These are phyloP conservation scores for Jasminum sambac DNA, from an alignment of 257 asterid species.

Conservation along the genomic window DNA sequence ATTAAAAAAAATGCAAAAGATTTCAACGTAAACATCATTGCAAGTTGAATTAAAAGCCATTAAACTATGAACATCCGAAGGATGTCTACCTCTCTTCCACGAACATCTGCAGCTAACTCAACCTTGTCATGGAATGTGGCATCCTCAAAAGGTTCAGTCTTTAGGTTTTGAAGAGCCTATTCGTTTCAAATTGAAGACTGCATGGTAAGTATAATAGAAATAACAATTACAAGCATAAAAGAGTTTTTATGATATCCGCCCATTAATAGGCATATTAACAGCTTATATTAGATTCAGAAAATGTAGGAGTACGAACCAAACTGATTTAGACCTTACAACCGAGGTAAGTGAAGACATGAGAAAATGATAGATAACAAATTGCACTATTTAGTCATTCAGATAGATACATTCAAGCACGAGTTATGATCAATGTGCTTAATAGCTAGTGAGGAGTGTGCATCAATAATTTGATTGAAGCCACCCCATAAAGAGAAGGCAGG, in stretches of 20 bases:
- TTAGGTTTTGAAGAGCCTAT: constrained; percentile 41
- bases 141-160: constrained; percentile 37
- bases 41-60: constrained; percentile 13
- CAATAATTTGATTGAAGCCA: background rate
- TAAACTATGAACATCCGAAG: constrained; percentile 3
- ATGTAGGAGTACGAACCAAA: background rate
- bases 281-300: background rate
- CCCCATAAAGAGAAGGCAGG: background rate
- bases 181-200: constrained; percentile 16
- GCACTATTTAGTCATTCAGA: background rate
- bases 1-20: background rate
- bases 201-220: constrained; percentile 17
- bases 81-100: constrained; percentile 31
- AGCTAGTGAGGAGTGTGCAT: background rate
- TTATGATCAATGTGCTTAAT: background rate
- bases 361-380: background rate
- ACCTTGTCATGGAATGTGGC: constrained; percentile 21
- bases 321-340: background rate
- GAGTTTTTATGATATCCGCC: constrained; percentile 4
- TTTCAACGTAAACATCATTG: constrained; percentile 6
- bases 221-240: constrained; percentile 6
- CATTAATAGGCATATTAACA: constrained; percentile 10
- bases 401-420: background rate
- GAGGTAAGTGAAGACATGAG: background rate
- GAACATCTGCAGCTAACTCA: constrained; percentile 32